Percentiles rank a stretch among this genome's conserved stretches.
phyloP scores from a whole-genome alignment of 2,329 filamentous ascomycete genomes.

The Scolecobasidium constrictum region DNA sequence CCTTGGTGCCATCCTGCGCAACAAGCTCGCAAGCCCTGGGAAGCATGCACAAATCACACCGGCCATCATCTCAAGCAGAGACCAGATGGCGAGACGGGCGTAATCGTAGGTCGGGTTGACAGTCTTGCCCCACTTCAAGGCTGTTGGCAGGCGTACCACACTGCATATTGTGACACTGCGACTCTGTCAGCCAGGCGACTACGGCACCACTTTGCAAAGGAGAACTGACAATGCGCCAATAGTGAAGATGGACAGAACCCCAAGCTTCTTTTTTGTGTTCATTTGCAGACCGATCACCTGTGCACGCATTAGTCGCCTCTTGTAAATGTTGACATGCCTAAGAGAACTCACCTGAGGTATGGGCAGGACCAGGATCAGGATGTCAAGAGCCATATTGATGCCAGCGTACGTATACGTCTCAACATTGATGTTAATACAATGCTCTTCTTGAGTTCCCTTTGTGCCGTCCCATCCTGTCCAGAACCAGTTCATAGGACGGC shows the following conservation, averaged over 20 bases:
- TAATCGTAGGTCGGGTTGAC: not conserved
- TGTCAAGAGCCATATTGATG: slow-evolving; percentile 1
- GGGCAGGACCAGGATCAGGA: not conserved
- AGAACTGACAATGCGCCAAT: not conserved
- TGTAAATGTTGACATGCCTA: no score
- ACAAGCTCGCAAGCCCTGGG: not conserved
- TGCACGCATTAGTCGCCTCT: no score
- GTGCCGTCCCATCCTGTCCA: not conserved
- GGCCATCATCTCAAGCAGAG: not conserved
- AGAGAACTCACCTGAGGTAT: no score
- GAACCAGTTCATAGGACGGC: not conserved
- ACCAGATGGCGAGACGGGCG: not conserved
- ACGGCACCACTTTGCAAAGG: not conserved
- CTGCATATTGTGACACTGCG: not conserved
- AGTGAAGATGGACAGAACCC: not conserved
- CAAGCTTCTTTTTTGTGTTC: not conserved
- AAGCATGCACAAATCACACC: not conserved
- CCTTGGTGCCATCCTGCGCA: not conserved
- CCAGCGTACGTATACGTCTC: not conserved
- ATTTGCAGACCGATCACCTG: not conserved
- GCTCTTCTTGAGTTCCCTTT: not conserved
- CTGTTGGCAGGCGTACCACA: not conserved
- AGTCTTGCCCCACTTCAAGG: not conserved
- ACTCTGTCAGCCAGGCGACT: not conserved
- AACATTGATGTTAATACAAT: not conserved